A percentile compares a stretch with the other conserved stretches of the same genome.
These are phyloP conservation scores for Cercophora newfieldiana DNA, from an alignment of 495 filamentous ascomycete genomes.

Conservation along the genomic window DNA sequence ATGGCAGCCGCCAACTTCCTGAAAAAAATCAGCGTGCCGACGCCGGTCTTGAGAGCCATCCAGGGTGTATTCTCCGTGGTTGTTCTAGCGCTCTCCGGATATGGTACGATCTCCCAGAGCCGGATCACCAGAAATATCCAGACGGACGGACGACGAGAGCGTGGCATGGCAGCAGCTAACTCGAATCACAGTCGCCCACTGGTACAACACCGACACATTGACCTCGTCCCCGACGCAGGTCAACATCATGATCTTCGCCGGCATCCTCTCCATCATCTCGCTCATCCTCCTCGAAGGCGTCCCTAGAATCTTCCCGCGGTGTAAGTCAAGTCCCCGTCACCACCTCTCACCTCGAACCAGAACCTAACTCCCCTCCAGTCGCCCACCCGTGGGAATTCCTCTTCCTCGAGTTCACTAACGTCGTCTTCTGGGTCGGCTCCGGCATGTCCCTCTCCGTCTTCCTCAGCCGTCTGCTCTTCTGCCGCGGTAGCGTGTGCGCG, in stretches of 20 bases:
- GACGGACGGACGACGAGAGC: not conserved
- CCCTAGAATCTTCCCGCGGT: not conserved
- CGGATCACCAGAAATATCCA: not conserved
- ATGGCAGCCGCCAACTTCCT: conserved; percentile 16
- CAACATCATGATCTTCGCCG: conserved; percentile 71
- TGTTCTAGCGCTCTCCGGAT: conserved; percentile 66
- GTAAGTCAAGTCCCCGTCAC: not conserved
- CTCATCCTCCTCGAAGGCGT: conserved; percentile 60
- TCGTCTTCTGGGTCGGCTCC: conserved; percentile 80
- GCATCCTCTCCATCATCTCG: conserved; percentile 66
- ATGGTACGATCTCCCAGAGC: conserved; percentile 53
- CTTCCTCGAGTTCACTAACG: conserved; percentile 63
- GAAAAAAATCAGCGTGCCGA: conserved; percentile 3
- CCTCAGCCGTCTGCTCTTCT: conserved; percentile 56
- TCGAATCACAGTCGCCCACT: conserved; percentile 44
- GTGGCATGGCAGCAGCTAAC: conserved; percentile 16
- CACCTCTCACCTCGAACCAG: not conserved
- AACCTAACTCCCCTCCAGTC: conserved; percentile 38
- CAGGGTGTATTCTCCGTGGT: conserved; percentile 68
- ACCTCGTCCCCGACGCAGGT: conserved; percentile 55
- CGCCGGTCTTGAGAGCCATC: conserved; percentile 36
- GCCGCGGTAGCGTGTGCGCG: conserved; percentile 51
- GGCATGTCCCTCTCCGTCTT: conserved; percentile 71
- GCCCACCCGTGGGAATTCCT: conserved; percentile 61
- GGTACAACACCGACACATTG: conserved; percentile 50